phyloP scores from a whole-genome alignment of 1,284 basidiomycete genomes.

The Prillingera fragicola region DNA sequence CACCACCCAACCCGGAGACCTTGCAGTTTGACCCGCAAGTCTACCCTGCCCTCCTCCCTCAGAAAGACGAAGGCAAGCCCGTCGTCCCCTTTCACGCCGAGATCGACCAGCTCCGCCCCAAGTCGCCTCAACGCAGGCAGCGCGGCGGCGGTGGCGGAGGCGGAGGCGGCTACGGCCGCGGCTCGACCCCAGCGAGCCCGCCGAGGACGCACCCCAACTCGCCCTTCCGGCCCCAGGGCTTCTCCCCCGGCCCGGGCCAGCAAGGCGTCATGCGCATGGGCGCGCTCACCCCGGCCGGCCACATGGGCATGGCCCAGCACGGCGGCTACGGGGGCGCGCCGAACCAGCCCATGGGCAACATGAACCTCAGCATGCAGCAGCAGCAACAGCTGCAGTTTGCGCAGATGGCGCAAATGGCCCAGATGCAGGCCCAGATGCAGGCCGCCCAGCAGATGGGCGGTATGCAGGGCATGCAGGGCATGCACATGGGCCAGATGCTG shows the following conservation, averaged over 20 bases:
- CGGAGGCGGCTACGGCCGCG: neutral
- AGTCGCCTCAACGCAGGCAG: conserved; percentile 58
- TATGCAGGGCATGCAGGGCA: conserved; percentile 28
- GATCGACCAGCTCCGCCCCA: conserved; percentile 78
- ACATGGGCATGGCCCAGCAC: neutral
- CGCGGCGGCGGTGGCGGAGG: conserved; percentile 7
- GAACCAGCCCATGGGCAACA: conserved; percentile 5
- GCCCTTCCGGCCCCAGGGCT: conserved; percentile 1
- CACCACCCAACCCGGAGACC: neutral
- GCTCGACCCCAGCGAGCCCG: too few species aligned
- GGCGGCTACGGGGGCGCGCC: too few species aligned
- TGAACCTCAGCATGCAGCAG: conserved; percentile 2
- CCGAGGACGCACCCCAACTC: neutral
- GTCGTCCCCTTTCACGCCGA: conserved; percentile 45
- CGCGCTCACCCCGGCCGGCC: conserved; percentile 5
- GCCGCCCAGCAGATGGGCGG: conserved; percentile 21
- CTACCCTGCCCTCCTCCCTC: conserved; percentile 44
- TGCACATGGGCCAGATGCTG: conserved; percentile 2
- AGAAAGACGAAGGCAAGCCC: conserved; percentile 21
- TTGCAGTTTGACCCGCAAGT: conserved; percentile 53
- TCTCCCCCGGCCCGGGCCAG: neutral
- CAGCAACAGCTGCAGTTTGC: conserved; percentile 1
- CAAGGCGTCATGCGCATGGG: conserved; percentile 16
- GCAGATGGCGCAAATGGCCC: conserved; percentile 7
- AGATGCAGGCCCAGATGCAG: conserved; percentile 15